phyloP scores from a whole-genome alignment of 805 yeast genomes.

The Cyberlindnera americana region DNA sequence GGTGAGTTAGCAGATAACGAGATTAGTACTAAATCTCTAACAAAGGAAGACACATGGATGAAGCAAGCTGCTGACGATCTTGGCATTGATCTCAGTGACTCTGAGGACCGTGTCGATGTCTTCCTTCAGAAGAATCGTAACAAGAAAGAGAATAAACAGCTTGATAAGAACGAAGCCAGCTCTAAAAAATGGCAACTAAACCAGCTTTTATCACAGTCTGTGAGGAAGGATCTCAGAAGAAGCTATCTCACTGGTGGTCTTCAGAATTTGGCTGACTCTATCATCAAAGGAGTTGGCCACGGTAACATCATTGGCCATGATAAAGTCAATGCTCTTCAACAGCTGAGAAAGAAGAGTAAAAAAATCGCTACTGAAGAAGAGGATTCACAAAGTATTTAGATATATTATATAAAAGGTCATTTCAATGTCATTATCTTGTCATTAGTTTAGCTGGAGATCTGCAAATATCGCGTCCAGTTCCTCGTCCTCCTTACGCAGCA shows the following conservation, averaged over 20 bases:
- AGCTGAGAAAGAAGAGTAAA: slow-evolving; percentile 36
- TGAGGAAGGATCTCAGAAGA: slow-evolving; percentile 61
- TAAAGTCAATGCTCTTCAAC: slow-evolving; percentile 63
- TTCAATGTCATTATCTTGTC: not conserved
- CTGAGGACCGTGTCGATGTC: slow-evolving; percentile 75
- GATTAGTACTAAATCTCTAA: slow-evolving; percentile 52
- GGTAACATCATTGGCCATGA: slow-evolving; percentile 66
- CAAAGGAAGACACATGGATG: slow-evolving; percentile 77
- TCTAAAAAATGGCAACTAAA: slow-evolving; percentile 49
- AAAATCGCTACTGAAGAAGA: slow-evolving; percentile 7
- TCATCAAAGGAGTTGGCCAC: slow-evolving; percentile 67
- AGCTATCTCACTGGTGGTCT: slow-evolving; percentile 80
- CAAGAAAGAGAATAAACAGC: slow-evolving; percentile 48
- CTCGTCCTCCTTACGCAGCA: slow-evolving; percentile 15
- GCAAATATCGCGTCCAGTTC: slow-evolving; percentile 17
- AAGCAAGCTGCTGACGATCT: slow-evolving; percentile 90
- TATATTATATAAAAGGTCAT: too few species aligned
- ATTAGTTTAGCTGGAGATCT: slow-evolving; percentile 1
- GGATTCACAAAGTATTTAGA: too few species aligned
- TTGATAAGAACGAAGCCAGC: slow-evolving; percentile 48
- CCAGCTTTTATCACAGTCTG: slow-evolving; percentile 46
- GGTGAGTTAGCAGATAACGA: slow-evolving; percentile 72
- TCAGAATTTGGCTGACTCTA: slow-evolving; percentile 70
- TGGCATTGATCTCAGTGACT: slow-evolving; percentile 69
- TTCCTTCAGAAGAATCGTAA: slow-evolving; percentile 59